Evolutionary conservation across 352 stramenopile genomes (phyloP).

Genomic region (Discostella stelligera): DNA sequence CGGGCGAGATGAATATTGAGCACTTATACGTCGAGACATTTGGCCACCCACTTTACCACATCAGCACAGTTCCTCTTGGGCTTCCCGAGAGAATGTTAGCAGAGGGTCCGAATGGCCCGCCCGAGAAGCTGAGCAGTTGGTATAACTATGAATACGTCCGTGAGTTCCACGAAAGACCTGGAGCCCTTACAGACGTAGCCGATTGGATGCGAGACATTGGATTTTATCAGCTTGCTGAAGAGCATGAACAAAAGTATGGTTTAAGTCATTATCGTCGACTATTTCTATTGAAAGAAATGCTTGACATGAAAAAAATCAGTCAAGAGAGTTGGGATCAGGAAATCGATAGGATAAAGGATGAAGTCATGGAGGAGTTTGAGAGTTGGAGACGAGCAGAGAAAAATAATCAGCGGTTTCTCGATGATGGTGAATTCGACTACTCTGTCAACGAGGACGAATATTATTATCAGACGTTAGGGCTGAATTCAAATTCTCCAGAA

Average conservation of each 20-base stretch:
- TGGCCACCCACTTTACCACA: conserved; percentile 57
- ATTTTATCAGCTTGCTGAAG: conserved; percentile 72
- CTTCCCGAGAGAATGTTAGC: conserved; percentile 72
- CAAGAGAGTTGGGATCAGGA: conserved; percentile 51
- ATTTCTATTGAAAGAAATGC: conserved; percentile 47
- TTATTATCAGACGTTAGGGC: conserved; percentile 45
- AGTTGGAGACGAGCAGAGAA: conserved; percentile 34
- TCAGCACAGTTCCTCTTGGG: conserved; percentile 58
- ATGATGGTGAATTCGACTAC: conserved; percentile 45
- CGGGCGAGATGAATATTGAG: conserved; percentile 55
- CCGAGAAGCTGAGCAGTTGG: conserved; percentile 71
- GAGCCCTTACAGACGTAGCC: conserved; percentile 50
- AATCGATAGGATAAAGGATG: conserved; percentile 51
- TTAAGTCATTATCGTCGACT: conserved; percentile 52
- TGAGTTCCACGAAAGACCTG: conserved; percentile 59
- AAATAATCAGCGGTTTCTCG: conserved; percentile 6
- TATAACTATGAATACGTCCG: conserved; percentile 81
- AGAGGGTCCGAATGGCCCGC: conserved; percentile 70
- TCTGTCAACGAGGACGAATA: conserved; percentile 50
- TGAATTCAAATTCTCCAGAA: conserved; percentile 29
- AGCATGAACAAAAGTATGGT: conserved; percentile 81
- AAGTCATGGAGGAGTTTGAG: conserved; percentile 51
- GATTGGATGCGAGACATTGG: conserved; percentile 69
- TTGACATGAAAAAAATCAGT: conserved; percentile 51
- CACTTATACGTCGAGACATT: conserved; percentile 56